Evolutionary conservation across 2,329 filamentous ascomycete genomes (phyloP).

Genomic region (Falciphora oryzae): DNA sequence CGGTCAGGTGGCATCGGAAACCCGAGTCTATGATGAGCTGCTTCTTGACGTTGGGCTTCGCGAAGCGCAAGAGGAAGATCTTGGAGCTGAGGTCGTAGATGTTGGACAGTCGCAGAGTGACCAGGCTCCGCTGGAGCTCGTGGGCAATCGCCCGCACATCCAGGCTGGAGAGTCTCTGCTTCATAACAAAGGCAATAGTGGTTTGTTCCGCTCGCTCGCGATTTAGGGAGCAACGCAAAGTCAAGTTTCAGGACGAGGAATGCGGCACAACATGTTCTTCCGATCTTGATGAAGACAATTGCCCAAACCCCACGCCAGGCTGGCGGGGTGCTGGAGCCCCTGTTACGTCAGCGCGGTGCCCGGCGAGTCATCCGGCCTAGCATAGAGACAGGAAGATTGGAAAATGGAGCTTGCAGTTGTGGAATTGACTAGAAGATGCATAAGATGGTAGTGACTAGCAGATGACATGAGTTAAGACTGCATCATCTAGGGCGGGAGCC

Average conservation of each 20-base stretch:
- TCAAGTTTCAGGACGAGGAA: not conserved
- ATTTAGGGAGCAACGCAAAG: not conserved
- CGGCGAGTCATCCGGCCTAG: not conserved
- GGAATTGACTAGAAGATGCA: too few relatives aligned
- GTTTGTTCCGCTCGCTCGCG: not conserved
- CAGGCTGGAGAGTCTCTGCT: slow-evolving; percentile 52
- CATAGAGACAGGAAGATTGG: not conserved
- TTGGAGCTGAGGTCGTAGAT: slow-evolving; percentile 95
- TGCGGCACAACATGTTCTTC: not conserved
- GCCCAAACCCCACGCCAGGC: not conserved
- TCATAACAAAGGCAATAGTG: slow-evolving; percentile 33
- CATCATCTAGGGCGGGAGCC: too few relatives aligned
- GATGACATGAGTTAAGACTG: too few relatives aligned
- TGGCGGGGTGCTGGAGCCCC: too few relatives aligned
- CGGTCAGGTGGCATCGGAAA: slow-evolving; percentile 91
- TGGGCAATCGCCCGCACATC: slow-evolving; percentile 82
- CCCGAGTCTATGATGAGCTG: slow-evolving; percentile 91
- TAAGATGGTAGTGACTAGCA: too few relatives aligned
- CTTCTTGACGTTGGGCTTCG: slow-evolving; percentile 81
- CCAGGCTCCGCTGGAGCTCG: slow-evolving; percentile 75
- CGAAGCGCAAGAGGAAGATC: slow-evolving; percentile 92
- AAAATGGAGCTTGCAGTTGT: not conserved
- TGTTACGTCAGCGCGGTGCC: not conserved
- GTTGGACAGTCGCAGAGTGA: slow-evolving; percentile 78
- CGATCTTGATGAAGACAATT: not conserved